Base-by-base conservation (phyloP, 2,329 filamentous ascomycete genomes). In the Davidsoniella eucalypti region DNA sequence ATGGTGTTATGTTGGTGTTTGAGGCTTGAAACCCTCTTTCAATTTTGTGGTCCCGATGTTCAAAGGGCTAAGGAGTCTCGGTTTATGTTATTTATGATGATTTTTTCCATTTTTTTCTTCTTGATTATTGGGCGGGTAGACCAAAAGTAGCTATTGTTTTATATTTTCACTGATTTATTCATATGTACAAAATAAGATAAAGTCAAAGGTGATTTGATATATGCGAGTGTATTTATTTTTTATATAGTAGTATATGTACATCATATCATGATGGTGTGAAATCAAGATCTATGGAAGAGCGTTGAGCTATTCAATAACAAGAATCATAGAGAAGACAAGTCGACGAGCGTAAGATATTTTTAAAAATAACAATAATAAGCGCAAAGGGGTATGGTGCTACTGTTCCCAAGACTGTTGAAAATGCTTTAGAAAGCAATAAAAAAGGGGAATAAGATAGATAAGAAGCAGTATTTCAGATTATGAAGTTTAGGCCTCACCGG, bases 1-100 rank as follows among this genome's bases (percentile, higher is more conserved):
- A 98, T 61, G 74, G 76, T 5, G 63, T 85, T 23, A 69, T 77
- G 25, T 62, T 86, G 58, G 75, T 86, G 1, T 86, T 85, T 61
- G 76, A 82, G 61, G 69, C 71, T 40, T 73, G 63, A 58, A 18
- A 2, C 29, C 2, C 10, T 29, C 10, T 29, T 7, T 5, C 7
- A 29, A 29, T 7, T 8, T 29, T 5, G 1, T 7, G 25, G 25
- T 6, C 25, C 25, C 9, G 25, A 29, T 29, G 9, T 29, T 29
- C 10, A 8, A 29, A 21, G 18, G 26, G 26, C 7, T 7, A 4
- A 29, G 26, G 26, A 16, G 21, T 14, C 21, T 29, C 21, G 8
- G 33, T 29, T 51, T 16, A 12, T 47, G n/a, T 17, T 40, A 6
- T 40, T 43, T 43, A 29, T 29, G 26, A 29, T 29, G 10, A 16